Conservation (phyloP, 2,329 filamentous ascomycete species). For the Biscogniauxia sp. region DNA sequence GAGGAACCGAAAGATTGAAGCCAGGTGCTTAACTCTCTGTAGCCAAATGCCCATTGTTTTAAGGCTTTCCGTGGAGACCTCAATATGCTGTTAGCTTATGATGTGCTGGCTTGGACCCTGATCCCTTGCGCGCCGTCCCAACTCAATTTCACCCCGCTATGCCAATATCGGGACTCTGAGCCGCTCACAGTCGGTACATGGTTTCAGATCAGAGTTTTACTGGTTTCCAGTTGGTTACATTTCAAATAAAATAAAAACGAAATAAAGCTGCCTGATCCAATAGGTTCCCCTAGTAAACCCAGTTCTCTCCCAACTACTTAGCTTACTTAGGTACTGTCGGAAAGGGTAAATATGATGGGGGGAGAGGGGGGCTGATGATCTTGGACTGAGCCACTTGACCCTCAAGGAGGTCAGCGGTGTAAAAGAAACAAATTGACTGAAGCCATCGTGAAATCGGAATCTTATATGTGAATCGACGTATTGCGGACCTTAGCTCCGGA, state of each 20-base stretch:
- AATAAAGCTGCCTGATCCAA: neutral
- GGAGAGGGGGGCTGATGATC: neutral
- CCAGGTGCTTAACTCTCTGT: no score
- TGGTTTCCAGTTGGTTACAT: neutral
- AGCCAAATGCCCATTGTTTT: neutral
- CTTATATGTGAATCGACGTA: neutral
- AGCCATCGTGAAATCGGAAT: neutral
- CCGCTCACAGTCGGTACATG: neutral
- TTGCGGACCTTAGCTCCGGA: neutral
- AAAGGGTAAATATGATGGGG: neutral
- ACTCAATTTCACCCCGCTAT: neutral
- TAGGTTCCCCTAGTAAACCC: neutral
- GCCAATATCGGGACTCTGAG: neutral
- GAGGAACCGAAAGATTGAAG: no score
- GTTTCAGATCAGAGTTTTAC: neutral
- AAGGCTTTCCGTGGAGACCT: neutral
- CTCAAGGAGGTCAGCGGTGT: neutral
- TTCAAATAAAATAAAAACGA: neutral
- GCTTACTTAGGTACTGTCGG: no score
- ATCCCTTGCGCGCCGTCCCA: neutral
- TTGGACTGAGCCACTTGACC: neutral
- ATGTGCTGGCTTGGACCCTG: neutral
- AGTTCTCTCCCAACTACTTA: neutral
- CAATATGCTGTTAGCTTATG: neutral
- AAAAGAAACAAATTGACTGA: neutral